Percentiles rank a stretch among this genome's conserved stretches.
Conservation (phyloP, 2,329 filamentous ascomycete species). For the Penicillium hordei region DNA sequence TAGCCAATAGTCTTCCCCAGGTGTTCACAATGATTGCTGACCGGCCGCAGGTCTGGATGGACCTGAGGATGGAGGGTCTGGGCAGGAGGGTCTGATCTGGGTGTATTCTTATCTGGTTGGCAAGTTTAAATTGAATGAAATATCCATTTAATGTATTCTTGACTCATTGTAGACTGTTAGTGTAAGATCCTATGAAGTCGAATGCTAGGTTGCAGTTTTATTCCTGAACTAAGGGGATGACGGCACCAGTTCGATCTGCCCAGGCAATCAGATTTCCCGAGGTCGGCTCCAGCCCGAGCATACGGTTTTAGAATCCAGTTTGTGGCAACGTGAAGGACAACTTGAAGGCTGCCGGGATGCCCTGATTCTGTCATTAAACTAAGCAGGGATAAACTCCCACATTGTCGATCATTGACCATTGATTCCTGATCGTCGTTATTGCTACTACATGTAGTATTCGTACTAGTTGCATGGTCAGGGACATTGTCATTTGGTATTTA, state of each 20-base stretch:
- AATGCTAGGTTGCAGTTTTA: neutral
- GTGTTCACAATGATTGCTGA: constrained; percentile 1
- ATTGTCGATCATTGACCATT: neutral
- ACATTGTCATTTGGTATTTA: neutral
- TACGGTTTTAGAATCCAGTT: neutral
- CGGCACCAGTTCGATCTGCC: neutral
- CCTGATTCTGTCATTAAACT: neutral
- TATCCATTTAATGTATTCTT: neutral
- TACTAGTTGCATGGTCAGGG: neutral
- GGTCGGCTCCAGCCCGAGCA: neutral
- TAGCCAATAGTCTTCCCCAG: neutral
- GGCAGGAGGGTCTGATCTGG: constrained; percentile 4
- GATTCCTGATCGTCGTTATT: neutral
- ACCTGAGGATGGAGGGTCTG: constrained; percentile 1
- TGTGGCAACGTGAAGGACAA: neutral
- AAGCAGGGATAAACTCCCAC: neutral
- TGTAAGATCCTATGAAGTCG: neutral
- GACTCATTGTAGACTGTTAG: neutral
- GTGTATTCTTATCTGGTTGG: neutral
- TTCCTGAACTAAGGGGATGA: neutral
- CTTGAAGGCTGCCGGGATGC: neutral
- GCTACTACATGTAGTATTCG: neutral
- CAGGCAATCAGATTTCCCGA: neutral
- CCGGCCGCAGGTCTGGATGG: neutral
- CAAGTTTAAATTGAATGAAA: neutral